phyloP scores from a whole-genome alignment of 2,329 filamentous ascomycete genomes.

The Hypoxylon sp. region DNA sequence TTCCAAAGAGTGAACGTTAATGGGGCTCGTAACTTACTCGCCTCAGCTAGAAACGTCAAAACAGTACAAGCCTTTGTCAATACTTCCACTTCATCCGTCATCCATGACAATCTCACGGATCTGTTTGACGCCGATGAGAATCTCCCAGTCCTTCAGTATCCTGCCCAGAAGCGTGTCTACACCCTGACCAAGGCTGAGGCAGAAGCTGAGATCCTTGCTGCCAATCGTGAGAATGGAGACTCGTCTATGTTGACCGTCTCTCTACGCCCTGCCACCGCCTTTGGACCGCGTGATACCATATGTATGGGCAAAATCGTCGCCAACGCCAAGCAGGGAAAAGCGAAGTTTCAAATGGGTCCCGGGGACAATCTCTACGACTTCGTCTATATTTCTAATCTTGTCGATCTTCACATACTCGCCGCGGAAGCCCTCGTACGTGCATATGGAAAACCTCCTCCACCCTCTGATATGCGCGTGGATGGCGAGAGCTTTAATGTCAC shows the following conservation, averaged over 20 bases:
- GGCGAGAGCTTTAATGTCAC: not conserved
- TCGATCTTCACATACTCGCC: not conserved
- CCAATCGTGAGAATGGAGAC: not conserved
- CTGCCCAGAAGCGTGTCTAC: not conserved
- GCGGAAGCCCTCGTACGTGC: not conserved
- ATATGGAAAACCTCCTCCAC: not conserved
- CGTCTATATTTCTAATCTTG: not conserved
- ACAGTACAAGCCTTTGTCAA: not conserved
- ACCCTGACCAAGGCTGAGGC: not conserved
- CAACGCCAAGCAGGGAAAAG: not conserved
- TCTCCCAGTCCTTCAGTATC: not conserved
- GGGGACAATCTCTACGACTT: not conserved
- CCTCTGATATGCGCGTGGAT: not conserved
- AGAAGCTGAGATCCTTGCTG: not conserved
- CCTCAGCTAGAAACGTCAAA: not conserved
- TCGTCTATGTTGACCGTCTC: not conserved
- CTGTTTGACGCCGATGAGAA: not conserved
- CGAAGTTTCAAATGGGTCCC: not conserved
- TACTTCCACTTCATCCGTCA: not conserved
- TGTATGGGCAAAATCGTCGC: not conserved
- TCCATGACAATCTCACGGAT: not conserved
- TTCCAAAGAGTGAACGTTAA: not conserved
- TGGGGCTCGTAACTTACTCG: not conserved
- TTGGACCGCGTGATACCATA: not conserved
- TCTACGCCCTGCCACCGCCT: not conserved